phyloP scores from a whole-genome alignment of 2,329 filamentous ascomycete genomes.

The Phaeosphaeria sp. region DNA sequence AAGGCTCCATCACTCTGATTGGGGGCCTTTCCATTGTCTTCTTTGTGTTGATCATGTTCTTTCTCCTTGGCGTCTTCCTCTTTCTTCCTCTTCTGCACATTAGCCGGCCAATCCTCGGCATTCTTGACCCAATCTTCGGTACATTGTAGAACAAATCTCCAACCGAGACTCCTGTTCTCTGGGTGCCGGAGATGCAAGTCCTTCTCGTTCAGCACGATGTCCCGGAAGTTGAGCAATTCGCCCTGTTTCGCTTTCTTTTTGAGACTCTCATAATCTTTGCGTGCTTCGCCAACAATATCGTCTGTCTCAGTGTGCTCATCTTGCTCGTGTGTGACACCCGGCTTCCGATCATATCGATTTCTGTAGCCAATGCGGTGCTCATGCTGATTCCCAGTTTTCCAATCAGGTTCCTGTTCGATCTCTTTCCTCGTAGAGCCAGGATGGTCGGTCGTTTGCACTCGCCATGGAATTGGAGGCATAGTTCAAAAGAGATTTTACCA shows the following conservation, averaged over 20 bases:
- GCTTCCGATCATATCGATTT: slow-evolving; percentile 45
- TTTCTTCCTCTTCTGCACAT: slow-evolving; percentile 50
- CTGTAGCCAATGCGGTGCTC: slow-evolving; percentile 51
- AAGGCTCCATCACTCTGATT: slow-evolving; percentile 18
- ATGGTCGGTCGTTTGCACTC: slow-evolving; percentile 39
- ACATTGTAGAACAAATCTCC: slow-evolving; percentile 59
- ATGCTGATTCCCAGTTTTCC: slow-evolving; percentile 42
- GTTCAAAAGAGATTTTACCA: not conserved
- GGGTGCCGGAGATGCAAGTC: slow-evolving; percentile 55
- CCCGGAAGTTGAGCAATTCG: slow-evolving; percentile 49
- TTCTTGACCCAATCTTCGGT: slow-evolving; percentile 60
- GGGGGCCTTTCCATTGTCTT: slow-evolving; percentile 22
- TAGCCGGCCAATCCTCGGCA: slow-evolving; percentile 57
- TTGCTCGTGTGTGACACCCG: slow-evolving; percentile 48
- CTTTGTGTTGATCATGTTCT: slow-evolving; percentile 35
- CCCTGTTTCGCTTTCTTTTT: slow-evolving; percentile 31
- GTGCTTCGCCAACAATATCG: slow-evolving; percentile 32
- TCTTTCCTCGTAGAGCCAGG: slow-evolving; percentile 50
- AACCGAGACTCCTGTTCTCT: slow-evolving; percentile 54
- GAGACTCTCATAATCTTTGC: slow-evolving; percentile 33
- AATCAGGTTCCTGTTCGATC: slow-evolving; percentile 54
- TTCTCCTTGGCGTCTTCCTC: slow-evolving; percentile 18
- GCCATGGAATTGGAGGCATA: slow-evolving; percentile 41
- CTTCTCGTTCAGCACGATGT: slow-evolving; percentile 37
- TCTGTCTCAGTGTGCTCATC: slow-evolving; percentile 34